Evolutionary conservation across 176 grass and related monocot genomes (phyloP).

Genomic region (Musa beccarii): DNA sequence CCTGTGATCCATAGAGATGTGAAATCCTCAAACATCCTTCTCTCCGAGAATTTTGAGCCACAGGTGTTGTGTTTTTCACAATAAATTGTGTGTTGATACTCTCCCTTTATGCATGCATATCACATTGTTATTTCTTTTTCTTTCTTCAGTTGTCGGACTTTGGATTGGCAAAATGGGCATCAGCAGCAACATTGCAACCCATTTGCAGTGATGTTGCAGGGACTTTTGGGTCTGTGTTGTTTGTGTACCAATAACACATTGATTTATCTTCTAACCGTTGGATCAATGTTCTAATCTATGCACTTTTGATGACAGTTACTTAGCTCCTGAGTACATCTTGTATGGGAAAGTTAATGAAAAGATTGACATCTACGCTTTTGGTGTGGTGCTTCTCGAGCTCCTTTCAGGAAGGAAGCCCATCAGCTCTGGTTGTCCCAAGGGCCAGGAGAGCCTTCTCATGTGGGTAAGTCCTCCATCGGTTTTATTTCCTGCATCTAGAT

Average conservation of each 20-base stretch:
- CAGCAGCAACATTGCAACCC: conserved; percentile 52
- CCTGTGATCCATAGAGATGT: conserved; percentile 90
- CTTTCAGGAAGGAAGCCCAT: conserved; percentile 92
- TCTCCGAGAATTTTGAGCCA: conserved; percentile 68
- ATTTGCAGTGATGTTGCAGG: conserved; percentile 80
- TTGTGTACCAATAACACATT: neutral
- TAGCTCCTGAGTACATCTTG: conserved; percentile 88
- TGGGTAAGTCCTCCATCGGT: conserved; percentile 53
- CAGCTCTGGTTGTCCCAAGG: conserved; percentile 50
- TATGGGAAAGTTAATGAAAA: conserved; percentile 85
- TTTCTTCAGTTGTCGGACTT: conserved; percentile 85
- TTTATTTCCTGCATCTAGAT: conserved; percentile 6
- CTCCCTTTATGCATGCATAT: neutral
- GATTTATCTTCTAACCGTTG: conserved; percentile 13
- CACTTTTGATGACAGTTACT: conserved; percentile 50
- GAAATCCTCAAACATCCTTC: conserved; percentile 93
- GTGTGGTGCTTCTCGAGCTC: conserved; percentile 81
- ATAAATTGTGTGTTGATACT: neutral
- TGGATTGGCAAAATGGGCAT: conserved; percentile 80
- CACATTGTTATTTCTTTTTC: neutral
- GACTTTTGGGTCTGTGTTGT: conserved; percentile 75
- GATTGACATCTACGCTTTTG: conserved; percentile 92
- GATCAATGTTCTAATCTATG: conserved; percentile 20
- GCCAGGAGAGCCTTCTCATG: conserved; percentile 71
- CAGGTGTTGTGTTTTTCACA: conserved; percentile 39